Evolutionary conservation across 1,284 basidiomycete genomes (phyloP), one percentile per base, ranked within the genome.

Genomic region (Ustilago cynodontis): DNA sequence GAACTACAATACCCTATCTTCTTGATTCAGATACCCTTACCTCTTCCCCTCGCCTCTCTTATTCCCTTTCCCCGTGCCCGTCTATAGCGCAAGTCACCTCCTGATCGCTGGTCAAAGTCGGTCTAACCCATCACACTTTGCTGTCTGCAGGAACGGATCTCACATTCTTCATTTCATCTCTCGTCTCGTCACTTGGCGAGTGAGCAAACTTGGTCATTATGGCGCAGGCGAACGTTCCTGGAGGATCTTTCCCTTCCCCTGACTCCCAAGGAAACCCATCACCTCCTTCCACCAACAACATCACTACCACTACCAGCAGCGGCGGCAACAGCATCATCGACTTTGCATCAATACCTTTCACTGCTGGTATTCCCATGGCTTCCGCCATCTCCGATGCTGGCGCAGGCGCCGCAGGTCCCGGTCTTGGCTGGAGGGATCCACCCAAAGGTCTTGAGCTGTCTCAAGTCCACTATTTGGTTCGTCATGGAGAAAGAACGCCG

Each of bases 401-500:
- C 24, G 69, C 74, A 3, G 80, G 78, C 61, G 71, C 71, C 39
- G 77, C 66, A 35, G 67, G 65, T 16, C 67, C 55, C 9, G 74
- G 67, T 24, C 70, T 84, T 14, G 81, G 80, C 33, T 84, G 82
- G 80, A 55, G 47, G 18, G 71, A 71, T 37, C 82, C 82, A 20
- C 81, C 82, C 14, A 52, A 59, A 13, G 63, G 65, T 11, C 61
- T 84, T 43, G 72, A 76, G 50, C 79, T 85, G 9, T 37, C 58
- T 10, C 84, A 85, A 56, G 84, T 78, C 11, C 77, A 82, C 53
- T 85, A 81, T 59, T 61, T 84, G 11, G 70, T 85, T 33, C 80
- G 84, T 5, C 84, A 85, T 51, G 84, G 84, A 18, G 84, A 85
- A 54, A 65, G 84, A 11, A 80, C 82, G 2, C 84, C 84, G 6